Conservation (phyloP, 2,329 filamentous ascomycete species). For the Trichophyton simii region DNA sequence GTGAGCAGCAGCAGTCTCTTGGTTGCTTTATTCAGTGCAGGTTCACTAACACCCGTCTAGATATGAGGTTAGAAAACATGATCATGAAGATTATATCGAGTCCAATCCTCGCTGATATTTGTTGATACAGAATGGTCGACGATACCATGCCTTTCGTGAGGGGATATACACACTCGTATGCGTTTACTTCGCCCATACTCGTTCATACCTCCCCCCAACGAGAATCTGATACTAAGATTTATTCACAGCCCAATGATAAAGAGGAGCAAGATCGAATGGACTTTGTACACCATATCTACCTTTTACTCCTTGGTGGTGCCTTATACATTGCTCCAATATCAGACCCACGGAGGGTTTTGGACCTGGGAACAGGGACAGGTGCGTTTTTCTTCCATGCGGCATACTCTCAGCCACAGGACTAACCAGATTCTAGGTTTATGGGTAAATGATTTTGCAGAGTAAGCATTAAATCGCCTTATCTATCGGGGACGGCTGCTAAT, state of each 20-base stretch:
- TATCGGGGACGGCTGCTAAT: background rate
- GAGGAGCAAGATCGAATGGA: constrained; percentile 23
- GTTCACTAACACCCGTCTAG: background rate
- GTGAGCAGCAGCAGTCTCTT: background rate
- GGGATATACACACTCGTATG: constrained; percentile 7
- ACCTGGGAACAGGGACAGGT: constrained; percentile 48
- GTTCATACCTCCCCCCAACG: background rate
- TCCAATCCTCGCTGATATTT: background rate
- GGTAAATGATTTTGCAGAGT: constrained; percentile 12
- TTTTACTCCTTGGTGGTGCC: constrained; percentile 32
- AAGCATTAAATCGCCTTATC: background rate
- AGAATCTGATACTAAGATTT: background rate
- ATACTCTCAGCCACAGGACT: background rate
- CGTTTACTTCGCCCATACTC: background rate
- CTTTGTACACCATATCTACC: constrained; percentile 44
- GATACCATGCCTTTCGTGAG: constrained; percentile 10
- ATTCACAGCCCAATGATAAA: constrained; percentile 11
- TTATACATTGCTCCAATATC: constrained; percentile 38
- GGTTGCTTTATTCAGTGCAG: background rate
- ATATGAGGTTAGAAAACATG: background rate
- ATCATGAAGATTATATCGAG: background rate
- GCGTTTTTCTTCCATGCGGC: background rate
- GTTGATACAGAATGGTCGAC: constrained; percentile 8
- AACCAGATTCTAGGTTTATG: constrained; percentile 5
- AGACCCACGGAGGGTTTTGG: constrained; percentile 39